Conservation (phyloP, 2,329 filamentous ascomycete species). For the Tothia fuscella region DNA sequence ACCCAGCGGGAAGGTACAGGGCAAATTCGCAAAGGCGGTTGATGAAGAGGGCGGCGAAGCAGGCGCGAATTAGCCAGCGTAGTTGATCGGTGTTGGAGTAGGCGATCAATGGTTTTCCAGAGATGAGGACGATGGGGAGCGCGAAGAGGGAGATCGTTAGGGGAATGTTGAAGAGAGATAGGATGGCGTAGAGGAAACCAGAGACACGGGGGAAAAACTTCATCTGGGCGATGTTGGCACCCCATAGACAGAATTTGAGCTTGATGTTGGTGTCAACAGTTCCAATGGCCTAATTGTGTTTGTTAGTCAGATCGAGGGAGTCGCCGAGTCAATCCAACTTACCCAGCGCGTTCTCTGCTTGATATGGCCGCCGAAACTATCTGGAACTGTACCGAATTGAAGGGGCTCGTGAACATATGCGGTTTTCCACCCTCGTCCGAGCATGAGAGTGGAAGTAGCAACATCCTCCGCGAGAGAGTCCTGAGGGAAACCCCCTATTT, state of each 20-base stretch:
- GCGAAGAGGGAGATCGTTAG: slow-evolving; percentile 12
- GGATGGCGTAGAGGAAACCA: slow-evolving; percentile 12
- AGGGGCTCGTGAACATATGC: slow-evolving; percentile 24
- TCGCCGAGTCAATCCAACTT: not conserved
- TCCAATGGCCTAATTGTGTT: slow-evolving; percentile 14
- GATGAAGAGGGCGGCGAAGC: slow-evolving; percentile 11
- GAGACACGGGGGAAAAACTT: slow-evolving; percentile 12
- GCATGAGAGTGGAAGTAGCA: slow-evolving; percentile 45
- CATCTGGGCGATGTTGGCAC: slow-evolving; percentile 13
- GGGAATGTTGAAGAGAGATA: slow-evolving; percentile 11
- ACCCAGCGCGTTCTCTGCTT: slow-evolving; percentile 18
- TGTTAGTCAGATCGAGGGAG: not conserved
- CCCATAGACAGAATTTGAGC: slow-evolving; percentile 16
- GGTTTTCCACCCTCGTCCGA: slow-evolving; percentile 50
- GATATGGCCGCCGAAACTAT: slow-evolving; percentile 14
- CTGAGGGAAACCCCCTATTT: slow-evolving; percentile 50
- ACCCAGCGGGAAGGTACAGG: slow-evolving; percentile 12
- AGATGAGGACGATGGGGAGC: slow-evolving; percentile 12
- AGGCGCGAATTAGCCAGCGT: slow-evolving; percentile 12
- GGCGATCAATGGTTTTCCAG: slow-evolving; percentile 11
- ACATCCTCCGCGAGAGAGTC: slow-evolving; percentile 51
- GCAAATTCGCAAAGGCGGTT: slow-evolving; percentile 12
- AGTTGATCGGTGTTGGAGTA: slow-evolving; percentile 12
- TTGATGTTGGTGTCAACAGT: slow-evolving; percentile 16
- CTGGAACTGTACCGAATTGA: slow-evolving; percentile 17